Base-by-base conservation (phyloP, 2,329 filamentous ascomycete genomes). In the Zymoseptoria ardabiliae region DNA sequence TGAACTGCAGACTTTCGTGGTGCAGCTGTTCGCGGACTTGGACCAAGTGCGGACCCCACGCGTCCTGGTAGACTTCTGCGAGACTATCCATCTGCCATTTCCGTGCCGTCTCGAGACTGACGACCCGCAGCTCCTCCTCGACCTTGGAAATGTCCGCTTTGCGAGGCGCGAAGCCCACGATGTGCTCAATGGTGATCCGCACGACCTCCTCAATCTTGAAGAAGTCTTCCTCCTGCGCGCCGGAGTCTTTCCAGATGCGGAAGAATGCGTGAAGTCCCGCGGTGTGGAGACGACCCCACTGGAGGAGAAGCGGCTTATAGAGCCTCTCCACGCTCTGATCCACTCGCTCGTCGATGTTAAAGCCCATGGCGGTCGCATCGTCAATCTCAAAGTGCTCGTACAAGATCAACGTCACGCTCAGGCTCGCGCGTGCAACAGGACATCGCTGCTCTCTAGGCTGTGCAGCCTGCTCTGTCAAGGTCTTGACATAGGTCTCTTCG, bases 321-420 rank as follows among this genome's bases (percentile, higher is more conserved):
- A 96, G 77, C 70, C 86, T 88, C 72, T 97, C 93, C 68, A 94
- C 87, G 65, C 49, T 91, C 25, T 61, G 58, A 13, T 61, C 59
- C 7, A 30, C 21, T 19, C 53, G 52, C 13, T 57, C 59, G 49
- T 21, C 83, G 85, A 73, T 90, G 89, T 13, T 90, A 54, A 66
- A 49, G 20, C 54, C 63, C 21, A 57, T 41, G 21, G 64, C 61
- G 2, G 66, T 63, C 19, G 63, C 66, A 6, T 69, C 68, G 67
- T 96, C 91, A 48, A 97, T 89, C 61, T 96, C 91, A 68, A 99
- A 99, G 73, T 97, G 91, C 67, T 97, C 91, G 74, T 94, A 97
- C 2, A 99, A 77, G 45, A 95, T 90, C 66, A 88, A 82, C 1
- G 93, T 97, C 45, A 97, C 85, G 0, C 91, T 87, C 64, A 97